Percentiles rank a stretch among this genome's conserved stretches.
Evolutionary conservation across 208 protist genomes (phyloP).

Genomic region (Leishmania major): DNA sequence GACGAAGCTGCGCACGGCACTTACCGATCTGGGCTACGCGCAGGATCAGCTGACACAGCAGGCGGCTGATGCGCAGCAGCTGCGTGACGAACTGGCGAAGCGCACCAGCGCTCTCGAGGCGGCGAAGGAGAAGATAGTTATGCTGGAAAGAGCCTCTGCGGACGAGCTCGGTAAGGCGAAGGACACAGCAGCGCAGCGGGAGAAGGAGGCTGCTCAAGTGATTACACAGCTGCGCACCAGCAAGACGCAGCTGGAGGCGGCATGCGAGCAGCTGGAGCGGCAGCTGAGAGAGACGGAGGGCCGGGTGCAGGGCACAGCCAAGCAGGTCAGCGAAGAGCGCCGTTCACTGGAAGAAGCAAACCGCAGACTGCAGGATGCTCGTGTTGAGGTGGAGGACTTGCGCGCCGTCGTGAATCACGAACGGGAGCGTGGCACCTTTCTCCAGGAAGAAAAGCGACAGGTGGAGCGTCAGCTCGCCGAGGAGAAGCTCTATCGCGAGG

Average conservation of each 20-base stretch:
- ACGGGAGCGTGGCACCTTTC: constrained; percentile 40
- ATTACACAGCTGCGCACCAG: constrained; percentile 26
- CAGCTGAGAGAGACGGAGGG: constrained; percentile 50
- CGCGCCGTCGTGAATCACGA: constrained; percentile 39
- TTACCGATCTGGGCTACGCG: constrained; percentile 49
- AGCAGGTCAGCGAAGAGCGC: constrained; percentile 58
- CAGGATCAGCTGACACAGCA: constrained; percentile 73
- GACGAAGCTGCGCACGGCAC: constrained; percentile 40
- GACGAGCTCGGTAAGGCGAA: constrained; percentile 33
- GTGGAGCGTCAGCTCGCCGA: constrained; percentile 44
- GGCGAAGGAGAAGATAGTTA: constrained; percentile 25
- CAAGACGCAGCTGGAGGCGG: constrained; percentile 52
- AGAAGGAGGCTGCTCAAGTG: constrained; percentile 41
- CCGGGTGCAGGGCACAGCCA: constrained; percentile 40
- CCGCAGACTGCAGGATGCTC: constrained; percentile 41
- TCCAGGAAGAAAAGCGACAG: constrained; percentile 46
- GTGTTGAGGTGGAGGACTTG: constrained; percentile 50
- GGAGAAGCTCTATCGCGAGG: constrained; percentile 35
- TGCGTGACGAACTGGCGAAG: constrained; percentile 58
- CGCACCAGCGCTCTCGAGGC: constrained; percentile 44
- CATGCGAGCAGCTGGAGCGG: constrained; percentile 44
- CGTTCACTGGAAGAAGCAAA: constrained; percentile 48
- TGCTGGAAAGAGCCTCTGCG: constrained; percentile 18
- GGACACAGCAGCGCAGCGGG: constrained; percentile 27
- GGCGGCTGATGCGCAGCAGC: constrained; percentile 49